Evolutionary conservation across 2,329 filamentous ascomycete genomes (phyloP), one percentile per base, ranked within the genome.

Genomic region (Epichloe sp.): DNA sequence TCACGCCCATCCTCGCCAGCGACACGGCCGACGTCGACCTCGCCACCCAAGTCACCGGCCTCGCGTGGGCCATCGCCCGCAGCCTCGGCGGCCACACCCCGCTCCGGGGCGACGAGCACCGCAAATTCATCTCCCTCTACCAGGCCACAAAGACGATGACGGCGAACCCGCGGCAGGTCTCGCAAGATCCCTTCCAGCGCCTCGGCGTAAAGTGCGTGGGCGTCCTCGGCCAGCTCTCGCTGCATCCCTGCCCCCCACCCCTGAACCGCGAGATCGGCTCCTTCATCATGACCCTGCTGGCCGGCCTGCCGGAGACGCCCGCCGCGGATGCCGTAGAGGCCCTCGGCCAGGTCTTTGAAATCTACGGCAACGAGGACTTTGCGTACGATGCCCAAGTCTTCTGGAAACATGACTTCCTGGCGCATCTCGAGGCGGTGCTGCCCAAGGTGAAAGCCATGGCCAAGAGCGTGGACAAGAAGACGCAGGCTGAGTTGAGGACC

Each of bases 121-220:
- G 71, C 54, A 80, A 77, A 56, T 84, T 85, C 65, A 82, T 85
- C 59, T 70, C 80, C 11, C 71, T 85, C 23, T 84, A 83, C 63
- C 76, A 80, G 47, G 79, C 79, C 23, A 78, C 78, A 21, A 75
- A 70, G 58, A 47, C 47, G 31, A 40, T 50, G 64, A 4, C 19
- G 35, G 2, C 1, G 23, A 8, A n/a, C 14, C 61, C 37, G 59
- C 59, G 12, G 46, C 57, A 36, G 57, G 57, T 49, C 51, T 54
- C 51, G 49, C 64, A 71, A 7, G 80, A 83, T 55, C 77, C 79
- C 31, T 80, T 83, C 66, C 79, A 80, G 62, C 71, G 71, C 38
- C 72, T 85, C 3, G 75, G 79, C 31, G 79, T 84, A 55, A 85
- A 83, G 67, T 83, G 79, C 59, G 71, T 85, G 56, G 82, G 82